Evolutionary conservation across 129 eudicot species (phyloP).

Genomic region (Solidago caesia): DNA sequence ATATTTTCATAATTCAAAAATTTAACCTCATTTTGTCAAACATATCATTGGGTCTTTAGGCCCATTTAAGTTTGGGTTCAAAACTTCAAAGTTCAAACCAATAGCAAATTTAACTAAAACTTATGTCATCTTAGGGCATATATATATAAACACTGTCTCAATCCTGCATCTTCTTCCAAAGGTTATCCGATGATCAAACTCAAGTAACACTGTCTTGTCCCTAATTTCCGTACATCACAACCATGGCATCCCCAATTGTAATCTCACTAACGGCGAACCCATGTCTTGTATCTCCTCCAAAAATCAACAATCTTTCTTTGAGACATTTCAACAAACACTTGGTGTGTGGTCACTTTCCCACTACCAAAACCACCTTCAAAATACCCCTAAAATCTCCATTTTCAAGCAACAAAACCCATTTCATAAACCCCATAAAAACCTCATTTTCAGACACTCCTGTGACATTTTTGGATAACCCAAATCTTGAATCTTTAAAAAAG

Average conservation of each 20-base stretch:
- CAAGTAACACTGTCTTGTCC: constrained; percentile 21
- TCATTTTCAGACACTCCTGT: constrained; percentile 36
- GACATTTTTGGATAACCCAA: constrained; percentile 30
- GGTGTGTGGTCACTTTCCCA: constrained; percentile 27
- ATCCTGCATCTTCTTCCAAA: constrained; percentile 9
- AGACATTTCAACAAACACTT: constrained; percentile 69
- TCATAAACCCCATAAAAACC: constrained; percentile 36
- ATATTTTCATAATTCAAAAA: neutral
- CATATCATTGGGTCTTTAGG: constrained; percentile 15
- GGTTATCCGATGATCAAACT: constrained; percentile 40
- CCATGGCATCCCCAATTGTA: constrained; percentile 50
- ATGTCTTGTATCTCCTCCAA: constrained; percentile 5
- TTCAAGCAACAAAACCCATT: constrained; percentile 22
- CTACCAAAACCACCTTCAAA: constrained; percentile 12
- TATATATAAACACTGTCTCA: neutral
- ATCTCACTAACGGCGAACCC: constrained; percentile 43
- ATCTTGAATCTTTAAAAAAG: constrained; percentile 41
- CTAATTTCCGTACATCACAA: neutral
- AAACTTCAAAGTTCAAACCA: neutral
- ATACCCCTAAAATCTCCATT: constrained; percentile 14
- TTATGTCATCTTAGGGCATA: constrained; percentile 27
- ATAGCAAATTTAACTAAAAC: neutral
- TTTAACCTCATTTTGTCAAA: neutral
- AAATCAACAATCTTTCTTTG: constrained; percentile 29
- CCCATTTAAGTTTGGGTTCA: constrained; percentile 3